Percentiles rank a stretch among this genome's conserved stretches.
phyloP scores from a whole-genome alignment of 192 early-diverging fungal species.

The Lobulomyces angularis region DNA sequence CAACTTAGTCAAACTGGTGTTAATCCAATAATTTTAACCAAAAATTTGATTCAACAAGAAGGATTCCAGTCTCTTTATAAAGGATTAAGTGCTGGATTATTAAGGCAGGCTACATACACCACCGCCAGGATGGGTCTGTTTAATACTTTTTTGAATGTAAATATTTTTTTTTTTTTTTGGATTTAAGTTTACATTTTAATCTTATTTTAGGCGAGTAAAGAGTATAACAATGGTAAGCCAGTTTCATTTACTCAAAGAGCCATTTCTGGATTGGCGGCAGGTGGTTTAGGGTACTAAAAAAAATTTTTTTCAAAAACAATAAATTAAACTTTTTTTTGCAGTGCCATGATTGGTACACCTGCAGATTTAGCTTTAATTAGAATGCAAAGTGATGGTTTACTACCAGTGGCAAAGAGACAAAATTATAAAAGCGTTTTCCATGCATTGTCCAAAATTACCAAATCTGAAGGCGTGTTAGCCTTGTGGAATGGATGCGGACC shows the following conservation, averaged over 20 bases:
- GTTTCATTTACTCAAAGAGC: conserved; percentile 27
- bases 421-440: conserved; percentile 32
- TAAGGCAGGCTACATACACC: conserved; percentile 43
- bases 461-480: conserved; percentile 28
- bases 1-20: conserved; percentile 32
- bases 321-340: too few relatives aligned
- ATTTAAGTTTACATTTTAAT: too few relatives aligned
- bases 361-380: conserved; percentile 7
- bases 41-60: conserved; percentile 16
- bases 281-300: conserved; percentile 31
- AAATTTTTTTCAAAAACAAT: too few relatives aligned
- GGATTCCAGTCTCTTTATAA: conserved; percentile 24
- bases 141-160: conserved; percentile 34
- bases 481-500: conserved; percentile 32
- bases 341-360: conserved; percentile 13
- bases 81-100: conserved; percentile 37
- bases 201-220: conserved; percentile 8
- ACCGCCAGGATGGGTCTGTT: conserved; percentile 39
- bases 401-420: conserved; percentile 21
- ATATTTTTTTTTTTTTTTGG: too few relatives aligned
- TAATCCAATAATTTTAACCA: conserved; percentile 20
- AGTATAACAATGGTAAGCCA: conserved; percentile 13
- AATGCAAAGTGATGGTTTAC: conserved; percentile 27
- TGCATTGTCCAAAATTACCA: conserved; percentile 22
- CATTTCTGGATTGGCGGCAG: conserved; percentile 27